Base-by-base conservation (phyloP, 2,329 filamentous ascomycete genomes). In the Ophiostoma himal-ulmi region DNA sequence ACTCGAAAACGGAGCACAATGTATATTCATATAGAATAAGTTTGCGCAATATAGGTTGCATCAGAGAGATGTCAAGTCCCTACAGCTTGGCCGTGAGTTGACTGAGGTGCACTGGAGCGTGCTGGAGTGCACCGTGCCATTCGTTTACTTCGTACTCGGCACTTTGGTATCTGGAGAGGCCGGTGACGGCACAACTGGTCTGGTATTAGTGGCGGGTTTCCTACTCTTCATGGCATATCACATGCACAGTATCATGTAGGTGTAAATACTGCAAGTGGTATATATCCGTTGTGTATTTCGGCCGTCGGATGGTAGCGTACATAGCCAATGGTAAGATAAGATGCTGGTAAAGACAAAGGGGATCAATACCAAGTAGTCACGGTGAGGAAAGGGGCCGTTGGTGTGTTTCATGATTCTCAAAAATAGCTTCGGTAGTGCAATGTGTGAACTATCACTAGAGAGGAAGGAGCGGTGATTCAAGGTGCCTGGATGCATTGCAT, bases 21-120 rank as follows among this genome's bases (percentile, higher is more conserved):
- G 48, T 54, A 54, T 34, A 7, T 60, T 34, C 11, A 17, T 34
- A 62, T 39, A 22, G 34, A 36, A 22, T 65, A 64, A 7, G 60
- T 34, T 64, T 65, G 62, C 62, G 62, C 36, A 39, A 65, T 65
- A 65, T 65, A 65, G 62, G 62, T 65, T 22, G 36, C 62, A 65
- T 65, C 60, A 5, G 34, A 64, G 60, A 39, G 34, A 37, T 65
- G 39, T 22, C 34, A n/a, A 6, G 26, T 60, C 20, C n/a, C n/a
- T 26, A 4, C 57, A 30, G 11, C 26, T 62, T 48, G 44, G 7
- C 44, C 20, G 17, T 48, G 44, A 48, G 17, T 20, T 17, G 17
- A n/a, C 44, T n/a, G 6, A 48, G 4, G 5, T 20, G 3, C 44
- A 30, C 30, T 48, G 17, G 37, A 39, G 11, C 37, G 37, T 10